Conservation (phyloP, 2,329 filamentous ascomycete genomes). For the Penicillium concentricum region DNA sequence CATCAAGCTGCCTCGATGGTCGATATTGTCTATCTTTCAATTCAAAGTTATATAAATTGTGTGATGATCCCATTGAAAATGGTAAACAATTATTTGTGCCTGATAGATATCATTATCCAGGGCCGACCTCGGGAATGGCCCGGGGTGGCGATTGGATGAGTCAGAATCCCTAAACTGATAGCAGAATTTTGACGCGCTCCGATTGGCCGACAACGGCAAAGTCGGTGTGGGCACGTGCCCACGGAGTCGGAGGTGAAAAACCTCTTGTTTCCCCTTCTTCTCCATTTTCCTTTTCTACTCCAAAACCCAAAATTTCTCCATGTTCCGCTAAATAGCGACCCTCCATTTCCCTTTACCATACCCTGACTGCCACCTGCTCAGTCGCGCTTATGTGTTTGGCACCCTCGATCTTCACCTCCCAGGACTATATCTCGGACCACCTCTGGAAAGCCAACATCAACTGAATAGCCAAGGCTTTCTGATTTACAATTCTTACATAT, state of each 20-base stretch:
- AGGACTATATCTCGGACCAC: constrained; percentile 71
- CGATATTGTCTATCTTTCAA: background rate
- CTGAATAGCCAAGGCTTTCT: constrained; percentile 29
- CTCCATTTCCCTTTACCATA: constrained; percentile 17
- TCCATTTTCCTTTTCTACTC: constrained; percentile 9
- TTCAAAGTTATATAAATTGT: background rate
- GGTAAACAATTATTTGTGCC: background rate
- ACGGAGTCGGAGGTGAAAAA: constrained; percentile 22
- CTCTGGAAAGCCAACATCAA: constrained; percentile 68
- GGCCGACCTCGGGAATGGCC: background rate
- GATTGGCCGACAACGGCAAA: constrained; percentile 26
- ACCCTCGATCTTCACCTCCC: constrained; percentile 81
- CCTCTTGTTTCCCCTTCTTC: constrained; percentile 16
- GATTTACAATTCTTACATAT: constrained; percentile 12
- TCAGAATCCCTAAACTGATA: constrained; percentile 15
- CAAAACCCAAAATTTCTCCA: constrained; percentile 18
- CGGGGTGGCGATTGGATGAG: background rate
- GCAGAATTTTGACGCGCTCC: constrained; percentile 15
- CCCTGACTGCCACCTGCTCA: constrained; percentile 38
- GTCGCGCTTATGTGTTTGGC: constrained; percentile 81
- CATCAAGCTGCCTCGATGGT: background rate
- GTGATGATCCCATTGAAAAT: constrained; percentile 1
- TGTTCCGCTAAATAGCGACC: constrained; percentile 29
- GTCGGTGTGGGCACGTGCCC: constrained; percentile 34
- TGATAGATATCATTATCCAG: constrained; percentile 2